Base-by-base conservation (phyloP, 139 green algal species). In the Prasinococcaceae sp. region DNA sequence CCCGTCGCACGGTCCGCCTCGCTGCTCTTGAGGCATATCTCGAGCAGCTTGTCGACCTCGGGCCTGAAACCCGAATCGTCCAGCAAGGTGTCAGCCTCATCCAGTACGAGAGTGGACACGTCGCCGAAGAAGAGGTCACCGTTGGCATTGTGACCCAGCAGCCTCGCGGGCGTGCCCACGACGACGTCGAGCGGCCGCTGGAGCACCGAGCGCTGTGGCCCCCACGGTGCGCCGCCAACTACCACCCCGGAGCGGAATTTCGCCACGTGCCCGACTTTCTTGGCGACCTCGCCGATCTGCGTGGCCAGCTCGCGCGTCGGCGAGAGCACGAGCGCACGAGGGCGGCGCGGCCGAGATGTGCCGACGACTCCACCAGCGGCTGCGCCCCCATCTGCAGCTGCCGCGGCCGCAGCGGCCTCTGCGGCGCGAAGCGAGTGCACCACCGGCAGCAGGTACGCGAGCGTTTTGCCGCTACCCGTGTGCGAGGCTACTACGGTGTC, bases 51-150 rank as follows among this genome's bases (percentile, higher is more conserved):
- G 14, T 59, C 51, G 22, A 97, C 69, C 47, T 94, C 84, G 6
- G 60, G 26, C 3, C 74, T 79, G 70, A 90, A 94, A 22, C 74
- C 78, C 44, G n/a, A n/a, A n/a, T 65, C 29, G 55, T 92, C 85
- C 52, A 97, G 86, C 70, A 98, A 86, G 28, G 90, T 98, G 77
- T 98, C 90, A 0, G 90, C 90, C 65, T 98, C 90, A 64, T 98
- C 90, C 22, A 98, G 60, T 23, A 96, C 84, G 35, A 74, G 22
- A 26, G 63, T 66, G 22, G 30, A 61, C 10, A 96, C 76, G 61
- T 95, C 85, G 3, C 82, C 73, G 39, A 81, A 81, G 42, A 68
- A 85, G 40, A 96, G 50, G 53, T 85, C 69, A n/a, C 79, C 75
- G 36, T 81, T 78, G 29, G 78, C 47, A 12, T 77, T 53, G 51